These are phyloP conservation scores for Platanus orientalis DNA, from an alignment of 164 flowering plant species.

Conservation along the genomic window DNA sequence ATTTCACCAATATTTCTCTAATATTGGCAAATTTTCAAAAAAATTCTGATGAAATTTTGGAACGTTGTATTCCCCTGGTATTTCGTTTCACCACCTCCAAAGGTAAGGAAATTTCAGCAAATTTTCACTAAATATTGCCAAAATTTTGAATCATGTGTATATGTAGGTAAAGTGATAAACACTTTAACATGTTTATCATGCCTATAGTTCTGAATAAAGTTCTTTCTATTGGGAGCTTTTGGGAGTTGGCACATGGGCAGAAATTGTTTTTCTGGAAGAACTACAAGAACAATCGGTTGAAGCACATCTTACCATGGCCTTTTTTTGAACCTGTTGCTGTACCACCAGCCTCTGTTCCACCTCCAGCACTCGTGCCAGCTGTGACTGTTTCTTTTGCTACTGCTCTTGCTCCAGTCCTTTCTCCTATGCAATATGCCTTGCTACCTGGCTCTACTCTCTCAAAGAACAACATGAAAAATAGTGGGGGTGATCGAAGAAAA, in stretches of 20 bases:
- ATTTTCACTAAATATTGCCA: no score
- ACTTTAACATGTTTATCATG: no score
- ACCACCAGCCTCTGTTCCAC: slow-evolving; percentile 37
- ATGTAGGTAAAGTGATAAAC: no score
- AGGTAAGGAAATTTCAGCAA: no score
- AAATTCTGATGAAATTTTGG: no score
- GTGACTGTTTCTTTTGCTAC: slow-evolving; percentile 28
- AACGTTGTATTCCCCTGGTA: no score
- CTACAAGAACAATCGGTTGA: slow-evolving; percentile 81
- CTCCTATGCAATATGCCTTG: slow-evolving; percentile 73
- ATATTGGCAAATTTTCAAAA: no score
- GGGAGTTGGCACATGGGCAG: slow-evolving; percentile 97
- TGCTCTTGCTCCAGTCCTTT: slow-evolving; percentile 30
- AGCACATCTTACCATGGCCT: slow-evolving; percentile 81
- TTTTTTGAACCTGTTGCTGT: slow-evolving; percentile 63
- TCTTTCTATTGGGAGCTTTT: slow-evolving; percentile 2
- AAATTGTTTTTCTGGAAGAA: slow-evolving; percentile 96
- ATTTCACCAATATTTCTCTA: no score
- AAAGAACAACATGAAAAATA: slow-evolving; percentile 62
- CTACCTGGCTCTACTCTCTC: slow-evolving; percentile 51
- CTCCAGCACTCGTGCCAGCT: slow-evolving; percentile 36
- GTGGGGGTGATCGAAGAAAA: slow-evolving; percentile 71
- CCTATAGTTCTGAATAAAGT: not conserved
- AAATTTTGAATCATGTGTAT: no score
- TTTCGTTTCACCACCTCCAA: no score